Evolutionary conservation across 2,329 filamentous ascomycete genomes (phyloP), one percentile per base, ranked within the genome.

Genomic region (Pseudogymnoascus sp.): DNA sequence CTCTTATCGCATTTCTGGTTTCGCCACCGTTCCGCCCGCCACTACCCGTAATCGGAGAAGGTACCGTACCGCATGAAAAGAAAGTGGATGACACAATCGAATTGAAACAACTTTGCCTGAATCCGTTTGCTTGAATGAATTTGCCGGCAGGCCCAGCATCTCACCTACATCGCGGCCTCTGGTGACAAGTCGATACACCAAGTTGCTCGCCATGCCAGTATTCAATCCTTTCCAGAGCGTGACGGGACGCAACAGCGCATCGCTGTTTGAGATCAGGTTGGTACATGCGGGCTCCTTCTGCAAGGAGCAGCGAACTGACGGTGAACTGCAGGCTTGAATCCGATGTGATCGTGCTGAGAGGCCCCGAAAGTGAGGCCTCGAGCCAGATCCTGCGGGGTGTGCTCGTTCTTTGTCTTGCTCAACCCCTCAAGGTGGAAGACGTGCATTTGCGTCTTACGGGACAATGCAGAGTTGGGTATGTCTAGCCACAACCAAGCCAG

Each of bases 331-430:
- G 90, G 62, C 82, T 93, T 65, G 88, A 93, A 62, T 87, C 88
- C 71, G 87, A 91, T 70, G 89, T 93, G 64, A 84, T 93, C 65
- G 86, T 93, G 31, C 88, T 95, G 67, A 86, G 90, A 62, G 90
- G 90, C 65, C 82, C 78, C 68, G 86, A 90, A 64, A 81, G 89
- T 73, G 90, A 93, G 72, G 88, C 90, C 57, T 84, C 88, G 47
- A 90, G 88, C 66, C 89, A 91, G 70, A 76, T 90, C 62, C 77
- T 95, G 68, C 89, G 87, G 71, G 90, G 90, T 57, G 84, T 83
- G 23, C 77, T 93, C 34, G 87, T 93, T 37, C 79, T 93, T 37
- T 93, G 89, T 71, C 79, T 93, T 37, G 84, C 85, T 21, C 80
- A 87, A 42, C 79, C 86, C 0, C 76, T 93, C 64, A 86, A 84